Evolutionary conservation across 208 protist species (phyloP).

Genomic region (Crithidia mellificae): DNA sequence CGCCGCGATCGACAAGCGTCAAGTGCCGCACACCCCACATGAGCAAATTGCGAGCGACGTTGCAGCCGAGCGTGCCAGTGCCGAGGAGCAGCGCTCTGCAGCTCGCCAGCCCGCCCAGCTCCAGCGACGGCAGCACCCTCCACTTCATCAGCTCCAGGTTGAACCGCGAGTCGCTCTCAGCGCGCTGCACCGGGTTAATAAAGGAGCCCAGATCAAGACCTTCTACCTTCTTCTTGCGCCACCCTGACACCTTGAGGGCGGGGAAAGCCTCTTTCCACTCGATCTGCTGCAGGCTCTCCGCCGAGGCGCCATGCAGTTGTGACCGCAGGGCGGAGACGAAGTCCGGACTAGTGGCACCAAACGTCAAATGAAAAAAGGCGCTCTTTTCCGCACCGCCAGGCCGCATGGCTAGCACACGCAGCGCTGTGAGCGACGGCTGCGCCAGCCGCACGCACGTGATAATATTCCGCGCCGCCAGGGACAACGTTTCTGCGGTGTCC

Average conservation of each 20-base stretch:
- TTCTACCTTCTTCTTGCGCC: constrained; percentile 42
- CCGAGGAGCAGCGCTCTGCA: constrained; percentile 95
- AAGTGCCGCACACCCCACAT: constrained; percentile 97
- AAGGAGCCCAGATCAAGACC: constrained; percentile 67
- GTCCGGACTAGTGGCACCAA: constrained; percentile 32
- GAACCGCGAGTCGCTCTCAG: constrained; percentile 65
- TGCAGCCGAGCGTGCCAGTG: constrained; percentile 98
- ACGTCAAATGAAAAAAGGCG: constrained; percentile 42
- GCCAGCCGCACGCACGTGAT: constrained; percentile 60
- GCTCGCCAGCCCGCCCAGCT: constrained; percentile 84
- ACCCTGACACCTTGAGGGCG: constrained; percentile 38
- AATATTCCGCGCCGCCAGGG: constrained; percentile 59
- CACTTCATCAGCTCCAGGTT: constrained; percentile 99
- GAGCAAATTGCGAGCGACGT: constrained; percentile 95
- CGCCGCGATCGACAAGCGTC: constrained; percentile 95
- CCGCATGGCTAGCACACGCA: constrained; percentile 56
- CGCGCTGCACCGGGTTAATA: constrained; percentile 88
- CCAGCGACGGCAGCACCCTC: constrained; percentile 93
- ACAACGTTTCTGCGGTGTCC: constrained; percentile 25
- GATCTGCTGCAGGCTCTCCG: constrained; percentile 8
- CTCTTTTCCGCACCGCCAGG: constrained; percentile 37
- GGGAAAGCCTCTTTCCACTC: constrained; percentile 29
- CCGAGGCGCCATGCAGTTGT: neutral
- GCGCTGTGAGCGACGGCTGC: constrained; percentile 31
- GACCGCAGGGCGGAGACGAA: constrained; percentile 11